Conservation (phyloP, 495 filamentous ascomycete genomes). For the Trichoderma gamsii region DNA sequence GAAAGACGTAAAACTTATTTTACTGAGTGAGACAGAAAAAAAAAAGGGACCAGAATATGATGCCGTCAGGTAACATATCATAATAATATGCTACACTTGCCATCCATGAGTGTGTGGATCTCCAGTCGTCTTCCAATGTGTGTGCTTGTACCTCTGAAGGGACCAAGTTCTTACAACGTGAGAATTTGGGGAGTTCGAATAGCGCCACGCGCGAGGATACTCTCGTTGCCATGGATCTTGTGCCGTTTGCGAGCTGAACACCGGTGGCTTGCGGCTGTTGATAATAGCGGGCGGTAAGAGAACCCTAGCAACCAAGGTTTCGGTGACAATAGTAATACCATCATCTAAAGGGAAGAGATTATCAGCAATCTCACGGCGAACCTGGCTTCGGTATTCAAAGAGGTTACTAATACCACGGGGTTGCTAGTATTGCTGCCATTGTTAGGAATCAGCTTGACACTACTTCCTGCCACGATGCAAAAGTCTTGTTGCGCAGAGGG, state of each 20-base stretch:
- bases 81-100: not conserved
- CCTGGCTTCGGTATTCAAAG: too few species aligned
- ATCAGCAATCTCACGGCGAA: too few species aligned
- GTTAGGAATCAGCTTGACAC: constrained; percentile 24
- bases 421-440: constrained; percentile 29
- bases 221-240: constrained; percentile 33
- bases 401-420: too few species aligned
- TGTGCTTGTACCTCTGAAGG: too few species aligned
- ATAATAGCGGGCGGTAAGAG: constrained; percentile 23
- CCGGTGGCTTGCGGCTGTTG: constrained; percentile 30
- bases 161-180: too few species aligned
- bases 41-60: constrained; percentile 4
- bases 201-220: constrained; percentile 48
- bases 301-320: constrained; percentile 34
- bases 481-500: constrained; percentile 26
- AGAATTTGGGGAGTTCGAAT: constrained; percentile 48
- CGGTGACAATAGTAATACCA: too few species aligned
- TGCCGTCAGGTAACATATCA: not conserved
- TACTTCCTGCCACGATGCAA: constrained; percentile 24
- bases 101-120: not conserved
- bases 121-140: too few species aligned
- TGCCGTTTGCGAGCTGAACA: constrained; percentile 34
- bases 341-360: too few species aligned
- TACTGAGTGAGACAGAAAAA: not conserved
- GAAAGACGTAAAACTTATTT: not conserved